Evolutionary conservation across 2,329 filamentous ascomycete species (phyloP).

Genomic region (Verticillium zaregamsianum): DNA sequence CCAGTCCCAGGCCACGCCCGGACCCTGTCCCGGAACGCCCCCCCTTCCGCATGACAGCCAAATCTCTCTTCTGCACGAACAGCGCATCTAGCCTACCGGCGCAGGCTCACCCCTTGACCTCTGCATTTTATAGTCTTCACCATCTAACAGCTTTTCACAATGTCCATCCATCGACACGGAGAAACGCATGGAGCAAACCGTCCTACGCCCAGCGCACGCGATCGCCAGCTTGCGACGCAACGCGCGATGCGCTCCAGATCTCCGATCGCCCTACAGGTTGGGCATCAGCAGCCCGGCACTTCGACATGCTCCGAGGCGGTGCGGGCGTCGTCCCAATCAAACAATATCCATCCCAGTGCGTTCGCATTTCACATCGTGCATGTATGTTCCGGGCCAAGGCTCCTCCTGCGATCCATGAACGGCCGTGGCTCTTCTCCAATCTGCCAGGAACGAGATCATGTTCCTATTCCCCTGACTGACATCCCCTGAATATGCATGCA

Average conservation of each 20-base stretch:
- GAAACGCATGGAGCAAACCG: too few species aligned
- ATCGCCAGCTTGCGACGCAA: too few species aligned
- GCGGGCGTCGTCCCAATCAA: too few species aligned
- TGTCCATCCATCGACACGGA: too few species aligned
- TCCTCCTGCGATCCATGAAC: neutral
- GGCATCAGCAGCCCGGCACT: too few species aligned
- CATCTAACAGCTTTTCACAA: neutral
- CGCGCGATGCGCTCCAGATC: too few species aligned
- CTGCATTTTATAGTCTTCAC: neutral
- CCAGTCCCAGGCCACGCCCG: neutral
- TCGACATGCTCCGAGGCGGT: too few species aligned
- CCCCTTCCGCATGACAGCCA: neutral
- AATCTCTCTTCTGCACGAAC: conserved; percentile 1
- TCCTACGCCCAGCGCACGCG: too few species aligned
- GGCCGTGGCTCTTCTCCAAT: neutral
- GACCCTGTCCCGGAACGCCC: neutral
- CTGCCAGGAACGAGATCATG: neutral
- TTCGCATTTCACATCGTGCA: too few species aligned
- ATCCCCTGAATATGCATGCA: neutral
- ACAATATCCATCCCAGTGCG: too few species aligned
- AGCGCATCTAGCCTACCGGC: neutral
- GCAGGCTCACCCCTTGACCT: neutral
- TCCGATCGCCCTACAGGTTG: too few species aligned
- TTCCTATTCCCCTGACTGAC: neutral
- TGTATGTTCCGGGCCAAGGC: too few species aligned